phyloP scores from a whole-genome alignment of 1,284 basidiomycete species.

The Austroboletus niveus region DNA sequence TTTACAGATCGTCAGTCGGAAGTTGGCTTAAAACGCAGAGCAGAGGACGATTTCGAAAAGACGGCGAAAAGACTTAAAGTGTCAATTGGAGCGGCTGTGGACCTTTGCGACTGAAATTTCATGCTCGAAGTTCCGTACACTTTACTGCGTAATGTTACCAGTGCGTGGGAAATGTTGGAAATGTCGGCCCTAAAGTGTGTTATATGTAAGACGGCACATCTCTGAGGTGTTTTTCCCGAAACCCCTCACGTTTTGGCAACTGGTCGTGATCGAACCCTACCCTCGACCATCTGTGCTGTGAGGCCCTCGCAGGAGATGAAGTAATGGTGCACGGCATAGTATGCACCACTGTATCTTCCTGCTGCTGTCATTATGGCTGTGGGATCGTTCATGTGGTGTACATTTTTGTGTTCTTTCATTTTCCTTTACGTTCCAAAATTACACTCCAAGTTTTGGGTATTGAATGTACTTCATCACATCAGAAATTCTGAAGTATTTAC shows the following conservation, averaged over 20 bases:
- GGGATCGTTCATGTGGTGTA: slow-evolving; percentile 86
- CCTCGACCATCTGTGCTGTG: slow-evolving; percentile 56
- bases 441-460: too few species aligned
- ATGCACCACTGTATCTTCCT: slow-evolving; percentile 85
- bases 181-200: slow-evolving; percentile 32
- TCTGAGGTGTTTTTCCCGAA: slow-evolving; percentile 18
- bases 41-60: slow-evolving; percentile 21
- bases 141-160: not conserved
- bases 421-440: too few species aligned
- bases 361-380: slow-evolving; percentile 50
- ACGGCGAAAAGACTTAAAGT: slow-evolving; percentile 53
- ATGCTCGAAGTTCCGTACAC: not conserved
- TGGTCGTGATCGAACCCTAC: slow-evolving; percentile 47
- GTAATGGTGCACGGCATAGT: slow-evolving; percentile 83
- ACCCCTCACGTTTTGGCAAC: slow-evolving; percentile 63
- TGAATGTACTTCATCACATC: too few species aligned
- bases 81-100: slow-evolving; percentile 52
- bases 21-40: slow-evolving; percentile 32
- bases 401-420: slow-evolving; percentile 39
- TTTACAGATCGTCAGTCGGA: slow-evolving; percentile 14
- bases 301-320: slow-evolving; percentile 88
- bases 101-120: slow-evolving; percentile 51
- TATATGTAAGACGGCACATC: not conserved
- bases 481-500: too few species aligned
- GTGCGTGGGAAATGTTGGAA: not conserved